phyloP scores from a whole-genome alignment of 2,329 filamentous ascomycete species.

The Colletotrichum tanaceti region DNA sequence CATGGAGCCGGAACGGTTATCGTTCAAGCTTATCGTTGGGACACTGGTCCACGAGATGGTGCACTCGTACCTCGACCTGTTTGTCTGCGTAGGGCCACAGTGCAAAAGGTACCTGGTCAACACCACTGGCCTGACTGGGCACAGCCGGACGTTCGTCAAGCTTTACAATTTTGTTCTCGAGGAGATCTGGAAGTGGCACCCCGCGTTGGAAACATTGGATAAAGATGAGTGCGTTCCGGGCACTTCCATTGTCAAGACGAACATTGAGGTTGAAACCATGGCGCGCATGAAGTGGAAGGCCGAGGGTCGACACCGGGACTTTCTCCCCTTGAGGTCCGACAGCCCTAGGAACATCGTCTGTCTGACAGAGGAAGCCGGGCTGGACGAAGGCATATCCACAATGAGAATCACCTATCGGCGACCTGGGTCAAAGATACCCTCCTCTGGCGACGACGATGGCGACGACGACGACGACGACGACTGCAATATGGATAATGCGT shows the following conservation, averaged over 20 bases:
- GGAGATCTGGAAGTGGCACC: constrained; percentile 19
- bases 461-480: not conserved
- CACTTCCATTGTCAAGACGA: not conserved
- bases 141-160: constrained; percentile 13
- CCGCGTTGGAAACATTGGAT: not conserved
- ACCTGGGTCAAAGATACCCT: not conserved
- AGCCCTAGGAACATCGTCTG: not conserved
- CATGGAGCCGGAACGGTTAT: not conserved
- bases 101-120: constrained; percentile 11
- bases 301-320: not conserved
- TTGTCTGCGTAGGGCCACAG: constrained; percentile 8
- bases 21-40: not conserved
- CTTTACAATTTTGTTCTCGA: not conserved
- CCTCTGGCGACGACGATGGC: no score
- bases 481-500: not conserved
- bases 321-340: not conserved
- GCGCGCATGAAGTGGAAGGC: not conserved
- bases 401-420: constrained; percentile 3
- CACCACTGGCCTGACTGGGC: constrained; percentile 17
- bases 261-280: no score
- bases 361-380: not conserved
- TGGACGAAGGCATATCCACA: not conserved
- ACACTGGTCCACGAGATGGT: constrained; percentile 39
- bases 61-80: constrained; percentile 25
- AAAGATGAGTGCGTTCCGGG: not conserved